Conservation (phyloP, 2,329 filamentous ascomycete genomes). For the Nannizziopsis barbatae region DNA sequence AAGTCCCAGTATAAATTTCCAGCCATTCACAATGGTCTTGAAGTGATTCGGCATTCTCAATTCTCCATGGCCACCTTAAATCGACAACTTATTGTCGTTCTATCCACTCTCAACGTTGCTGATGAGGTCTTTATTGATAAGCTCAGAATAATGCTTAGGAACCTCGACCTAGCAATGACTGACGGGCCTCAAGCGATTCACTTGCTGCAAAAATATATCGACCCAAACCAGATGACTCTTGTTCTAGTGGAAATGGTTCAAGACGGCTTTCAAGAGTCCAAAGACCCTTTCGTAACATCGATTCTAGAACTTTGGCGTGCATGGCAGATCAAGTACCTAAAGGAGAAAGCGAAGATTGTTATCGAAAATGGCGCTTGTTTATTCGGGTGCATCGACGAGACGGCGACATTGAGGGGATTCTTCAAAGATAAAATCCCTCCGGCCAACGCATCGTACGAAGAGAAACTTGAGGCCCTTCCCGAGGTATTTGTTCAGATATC, state of each 20-base stretch:
- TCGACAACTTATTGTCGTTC: slow-evolving; percentile 76
- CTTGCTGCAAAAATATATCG: slow-evolving; percentile 63
- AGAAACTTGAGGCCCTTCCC: slow-evolving; percentile 49
- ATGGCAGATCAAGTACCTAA: slow-evolving; percentile 80
- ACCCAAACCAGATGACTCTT: slow-evolving; percentile 72
- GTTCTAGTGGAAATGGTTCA: slow-evolving; percentile 63
- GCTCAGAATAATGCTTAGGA: slow-evolving; percentile 54
- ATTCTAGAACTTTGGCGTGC: slow-evolving; percentile 73
- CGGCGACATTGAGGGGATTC: slow-evolving; percentile 61
- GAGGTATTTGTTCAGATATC: slow-evolving; percentile 84
- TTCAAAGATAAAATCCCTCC: slow-evolving; percentile 38
- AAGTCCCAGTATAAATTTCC: slow-evolving; percentile 82
- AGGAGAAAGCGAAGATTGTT: slow-evolving; percentile 79
- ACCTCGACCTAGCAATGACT: slow-evolving; percentile 59
- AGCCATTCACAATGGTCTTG: slow-evolving; percentile 58
- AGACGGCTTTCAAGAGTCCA: slow-evolving; percentile 61
- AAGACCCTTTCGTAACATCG: slow-evolving; percentile 73
- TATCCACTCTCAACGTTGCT: slow-evolving; percentile 64
- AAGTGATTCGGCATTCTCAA: slow-evolving; percentile 72
- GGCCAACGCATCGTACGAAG: slow-evolving; percentile 25
- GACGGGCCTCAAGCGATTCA: slow-evolving; percentile 53
- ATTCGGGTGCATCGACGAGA: slow-evolving; percentile 82
- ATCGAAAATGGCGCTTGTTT: slow-evolving; percentile 77
- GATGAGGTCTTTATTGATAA: slow-evolving; percentile 56
- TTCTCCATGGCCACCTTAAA: slow-evolving; percentile 73